Evolutionary conservation across 1,284 basidiomycete species (phyloP).

Genomic region (Ceratobasidium theobromae): DNA sequence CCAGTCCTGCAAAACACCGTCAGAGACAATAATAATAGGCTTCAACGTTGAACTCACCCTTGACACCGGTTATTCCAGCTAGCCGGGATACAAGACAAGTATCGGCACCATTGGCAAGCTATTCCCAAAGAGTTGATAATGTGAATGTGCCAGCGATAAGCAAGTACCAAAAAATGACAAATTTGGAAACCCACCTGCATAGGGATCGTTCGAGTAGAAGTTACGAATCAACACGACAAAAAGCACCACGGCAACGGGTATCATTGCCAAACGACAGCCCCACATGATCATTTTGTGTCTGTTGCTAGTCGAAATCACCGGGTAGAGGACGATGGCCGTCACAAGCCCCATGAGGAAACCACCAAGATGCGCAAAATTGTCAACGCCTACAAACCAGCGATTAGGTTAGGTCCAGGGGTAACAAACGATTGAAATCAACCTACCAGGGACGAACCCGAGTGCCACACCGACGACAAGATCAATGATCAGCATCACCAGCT

Average conservation of each 20-base stretch:
- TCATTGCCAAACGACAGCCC: constrained; percentile 68
- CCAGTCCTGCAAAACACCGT: constrained; percentile 2
- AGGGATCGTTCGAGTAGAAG: constrained; percentile 85
- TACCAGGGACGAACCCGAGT: constrained; percentile 75
- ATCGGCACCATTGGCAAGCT: constrained; percentile 89
- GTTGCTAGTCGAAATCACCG: constrained; percentile 78
- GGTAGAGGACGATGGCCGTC: constrained; percentile 75
- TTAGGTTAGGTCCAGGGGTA: constrained; percentile 1
- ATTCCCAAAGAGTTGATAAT: constrained; percentile 31
- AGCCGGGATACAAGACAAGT: constrained; percentile 84
- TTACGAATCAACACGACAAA: constrained; percentile 83
- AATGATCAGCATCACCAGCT: constrained; percentile 79
- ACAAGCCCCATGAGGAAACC: constrained; percentile 79
- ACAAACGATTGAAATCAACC: constrained; percentile 39
- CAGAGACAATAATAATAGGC: background rate
- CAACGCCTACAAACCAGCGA: constrained; percentile 49
- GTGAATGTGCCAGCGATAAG: background rate
- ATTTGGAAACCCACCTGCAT: constrained; percentile 67
- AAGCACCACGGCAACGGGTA: constrained; percentile 73
- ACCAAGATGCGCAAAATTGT: constrained; percentile 80
- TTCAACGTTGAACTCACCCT: constrained; percentile 48
- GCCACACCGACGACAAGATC: constrained; percentile 84
- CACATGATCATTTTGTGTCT: constrained; percentile 76
- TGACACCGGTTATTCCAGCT: constrained; percentile 73
- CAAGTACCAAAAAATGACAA: background rate